Evolutionary conservation across 139 green algal species (phyloP), one percentile per base, ranked within the genome.

Genomic region (Chlamydomonas schloesseri): DNA sequence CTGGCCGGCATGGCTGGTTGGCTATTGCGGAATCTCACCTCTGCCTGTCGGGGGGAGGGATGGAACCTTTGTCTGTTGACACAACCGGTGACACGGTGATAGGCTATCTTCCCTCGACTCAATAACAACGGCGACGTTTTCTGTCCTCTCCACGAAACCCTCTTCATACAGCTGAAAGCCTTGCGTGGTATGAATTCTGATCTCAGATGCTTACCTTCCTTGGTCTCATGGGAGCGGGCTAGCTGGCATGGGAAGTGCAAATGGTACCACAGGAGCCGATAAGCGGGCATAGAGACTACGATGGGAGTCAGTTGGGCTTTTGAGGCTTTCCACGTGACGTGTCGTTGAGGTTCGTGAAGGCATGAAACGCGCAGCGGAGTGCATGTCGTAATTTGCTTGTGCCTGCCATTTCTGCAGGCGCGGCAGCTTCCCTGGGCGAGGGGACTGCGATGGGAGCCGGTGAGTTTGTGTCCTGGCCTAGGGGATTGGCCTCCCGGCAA

Each of bases 301-400:
- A 71, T 33, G 58, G 58, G 58, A 65, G n/a, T n/a, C n/a, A n/a
- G n/a, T n/a, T n/a, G n/a, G n/a, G n/a, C n/a, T n/a, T n/a, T 71
- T 71, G 64, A 2, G 64, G 64, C 64, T 71, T 71, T 71, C 64
- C 64, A 71, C 64, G 64, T 71, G 64, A 71, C 64, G 64, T 71
- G 64, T 23, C 28, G 64, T 71, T 34, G 64, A 71, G 64, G 64
- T 71, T 71, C 9, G 37, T 29, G 14, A 37, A 71, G 64, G 64
- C 64, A 36, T 71, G 64, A 71, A 71, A 71, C 64, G 17, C 64
- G 64, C 64, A 71, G 64, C 17, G 64, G 64, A 71, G 64, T 71
- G 64, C 64, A 71, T 71, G 64, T 71, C 64, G 64, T 71, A 34
- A 71, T 34, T 71, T 71, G 64, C 28, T 71, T 71, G 28, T 71